Evolutionary conservation across 116 monocot species (phyloP), one percentile per base, ranked within the genome.

Genomic region (Dioscorea cayenensis): DNA sequence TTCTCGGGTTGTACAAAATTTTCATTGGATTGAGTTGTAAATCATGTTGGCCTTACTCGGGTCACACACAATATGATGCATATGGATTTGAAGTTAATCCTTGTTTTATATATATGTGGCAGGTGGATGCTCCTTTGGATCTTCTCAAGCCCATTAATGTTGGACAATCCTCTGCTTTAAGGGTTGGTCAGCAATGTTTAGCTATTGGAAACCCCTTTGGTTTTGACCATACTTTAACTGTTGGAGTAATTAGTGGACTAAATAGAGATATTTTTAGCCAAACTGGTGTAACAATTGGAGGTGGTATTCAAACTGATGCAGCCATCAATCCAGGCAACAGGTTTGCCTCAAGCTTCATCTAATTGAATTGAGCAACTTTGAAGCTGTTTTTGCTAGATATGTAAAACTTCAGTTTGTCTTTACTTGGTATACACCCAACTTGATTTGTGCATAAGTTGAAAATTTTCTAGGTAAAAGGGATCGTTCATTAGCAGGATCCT

Each of bases 251-350:
- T 61, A 92, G 96, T 75, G 96, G 90, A 65, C 66, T 97, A 51
- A 86, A 97, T 82, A 87, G 92, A 64, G 96, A 97, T 74, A 97
- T 92, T 76, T 88, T 86, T 65, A 92, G 96, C 76, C 86, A 97
- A 78, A 71, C 92, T 66, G 92, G 90, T 19, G 90, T 92, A 49
- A 97, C 88, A 35, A 97, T 92, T 71, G 88, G 88, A 66, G 92
- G 90, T 60, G 92, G 96, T 27, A 88, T 97, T 81, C 96, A 97
- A 69, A 97, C 96, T 10, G 96, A 97, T 79, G 96, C 96, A 61
- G 90, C 92, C 22, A 97, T 97, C 66, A 97, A 97, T 81, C 96
- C 96, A 70, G 92, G 96, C 63, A 97, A 97, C 71, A 97, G 96
- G 96, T 91, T 66, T 66, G 66, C 73, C 22, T 66, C 9, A 8